Conservation (phyloP, 495 filamentous ascomycete genomes). For the Friedmanniomyces simplex region DNA sequence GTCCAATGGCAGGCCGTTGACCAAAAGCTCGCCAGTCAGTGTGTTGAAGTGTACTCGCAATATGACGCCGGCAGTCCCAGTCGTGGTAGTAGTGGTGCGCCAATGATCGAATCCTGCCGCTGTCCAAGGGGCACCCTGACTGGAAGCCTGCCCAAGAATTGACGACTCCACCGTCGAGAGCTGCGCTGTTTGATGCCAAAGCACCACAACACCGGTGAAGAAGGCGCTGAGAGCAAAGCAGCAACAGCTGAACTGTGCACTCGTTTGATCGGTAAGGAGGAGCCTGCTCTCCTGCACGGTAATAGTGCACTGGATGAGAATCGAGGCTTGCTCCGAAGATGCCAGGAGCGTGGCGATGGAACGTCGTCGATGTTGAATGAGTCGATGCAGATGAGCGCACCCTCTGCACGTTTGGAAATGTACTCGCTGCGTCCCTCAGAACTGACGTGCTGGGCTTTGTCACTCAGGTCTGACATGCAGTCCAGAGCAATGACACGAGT, state of each 20-base stretch:
- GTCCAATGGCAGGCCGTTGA: slow-evolving; percentile 43
- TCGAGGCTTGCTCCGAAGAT: not conserved
- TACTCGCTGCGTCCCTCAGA: slow-evolving; percentile 9
- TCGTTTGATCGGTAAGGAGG: not conserved
- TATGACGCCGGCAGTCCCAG: slow-evolving; percentile 1
- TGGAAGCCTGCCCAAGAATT: slow-evolving; percentile 16
- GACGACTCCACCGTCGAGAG: slow-evolving; percentile 7
- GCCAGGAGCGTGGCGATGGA: slow-evolving; percentile 7
- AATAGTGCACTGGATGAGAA: slow-evolving; percentile 20
- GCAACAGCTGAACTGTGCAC: not conserved
- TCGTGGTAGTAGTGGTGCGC: slow-evolving; percentile 24
- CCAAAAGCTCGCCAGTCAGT: slow-evolving; percentile 45
- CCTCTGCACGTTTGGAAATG: slow-evolving; percentile 11
- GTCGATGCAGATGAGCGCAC: slow-evolving; percentile 15
- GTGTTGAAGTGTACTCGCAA: slow-evolving; percentile 42
- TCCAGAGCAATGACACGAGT: slow-evolving; percentile 5
- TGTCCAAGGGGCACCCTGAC: slow-evolving; percentile 9
- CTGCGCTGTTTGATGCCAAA: not conserved
- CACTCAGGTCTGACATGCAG: slow-evolving; percentile 8
- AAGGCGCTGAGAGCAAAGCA: not conserved
- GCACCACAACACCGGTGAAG: not conserved
- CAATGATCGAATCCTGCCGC: slow-evolving; percentile 23
- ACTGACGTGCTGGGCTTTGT: slow-evolving; percentile 2
- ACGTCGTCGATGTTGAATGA: slow-evolving; percentile 19
- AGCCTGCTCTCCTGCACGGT: slow-evolving; percentile 13